A percentile compares a stretch with the other conserved stretches of the same genome.
Evolutionary conservation across 495 filamentous ascomycete genomes (phyloP).

Genomic region (Cercophora newfieldiana): DNA sequence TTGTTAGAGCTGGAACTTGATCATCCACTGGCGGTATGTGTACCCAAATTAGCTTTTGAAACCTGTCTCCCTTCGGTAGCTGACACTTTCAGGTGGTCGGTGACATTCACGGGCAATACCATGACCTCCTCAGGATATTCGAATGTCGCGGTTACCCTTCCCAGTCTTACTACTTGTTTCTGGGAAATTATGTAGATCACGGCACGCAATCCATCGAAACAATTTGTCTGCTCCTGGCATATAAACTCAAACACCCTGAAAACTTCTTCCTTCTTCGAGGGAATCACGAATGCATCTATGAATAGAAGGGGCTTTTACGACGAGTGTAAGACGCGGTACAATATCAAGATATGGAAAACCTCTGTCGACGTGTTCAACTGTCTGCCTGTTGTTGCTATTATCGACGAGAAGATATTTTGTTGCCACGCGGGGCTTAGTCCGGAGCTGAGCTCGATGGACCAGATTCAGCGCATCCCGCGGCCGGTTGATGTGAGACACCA

Average conservation of each 20-base stretch:
- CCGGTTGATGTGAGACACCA: constrained; percentile 76
- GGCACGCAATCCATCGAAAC: constrained; percentile 97
- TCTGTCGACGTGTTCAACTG: constrained; percentile 99
- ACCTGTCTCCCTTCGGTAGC: not conserved
- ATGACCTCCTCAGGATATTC: constrained; percentile 89
- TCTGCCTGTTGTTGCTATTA: constrained; percentile 91
- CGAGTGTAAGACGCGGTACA: constrained; percentile 93
- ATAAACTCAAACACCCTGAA: constrained; percentile 98
- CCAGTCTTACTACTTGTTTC: constrained; percentile 95
- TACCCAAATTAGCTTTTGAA: not conserved
- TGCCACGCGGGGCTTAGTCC: constrained; percentile 95
- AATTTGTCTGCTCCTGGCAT: constrained; percentile 89
- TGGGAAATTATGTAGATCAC: constrained; percentile 94
- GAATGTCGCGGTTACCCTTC: constrained; percentile 95
- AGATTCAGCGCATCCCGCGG: constrained; percentile 93
- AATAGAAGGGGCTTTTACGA: constrained; percentile 98
- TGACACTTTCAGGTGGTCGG: constrained; percentile 72
- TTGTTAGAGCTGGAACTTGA: constrained; percentile 90
- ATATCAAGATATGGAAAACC: constrained; percentile 98
- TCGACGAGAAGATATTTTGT: constrained; percentile 98
- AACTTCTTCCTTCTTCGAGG: constrained; percentile 96
- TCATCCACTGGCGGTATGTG: constrained; percentile 86
- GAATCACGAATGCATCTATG: constrained; percentile 97
- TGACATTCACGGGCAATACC: constrained; percentile 97
- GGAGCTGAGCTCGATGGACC: constrained; percentile 95